phyloP scores from a whole-genome alignment of 139 green algal species.

The Chlamydomonas asymmetrica region DNA sequence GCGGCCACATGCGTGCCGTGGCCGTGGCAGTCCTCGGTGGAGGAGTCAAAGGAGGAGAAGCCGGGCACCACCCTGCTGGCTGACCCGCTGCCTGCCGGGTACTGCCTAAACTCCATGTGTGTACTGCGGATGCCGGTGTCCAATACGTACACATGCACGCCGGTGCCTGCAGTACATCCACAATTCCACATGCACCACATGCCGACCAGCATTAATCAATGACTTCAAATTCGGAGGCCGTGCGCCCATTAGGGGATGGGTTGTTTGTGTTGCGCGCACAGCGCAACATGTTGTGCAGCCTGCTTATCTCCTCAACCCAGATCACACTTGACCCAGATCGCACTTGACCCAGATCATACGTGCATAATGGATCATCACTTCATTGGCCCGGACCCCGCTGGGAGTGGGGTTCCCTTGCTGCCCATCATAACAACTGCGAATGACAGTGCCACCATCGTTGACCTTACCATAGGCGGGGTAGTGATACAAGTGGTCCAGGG shows the following conservation, averaged over 20 bases:
- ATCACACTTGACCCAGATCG: neutral
- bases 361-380: neutral
- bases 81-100: neutral
- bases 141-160: conserved; percentile 74
- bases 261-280: neutral
- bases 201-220: neutral
- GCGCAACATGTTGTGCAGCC: neutral
- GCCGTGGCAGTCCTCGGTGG: conserved; percentile 64
- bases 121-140: conserved; percentile 68
- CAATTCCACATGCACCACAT: neutral
- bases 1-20: conserved; percentile 75
- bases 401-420: too few species aligned
- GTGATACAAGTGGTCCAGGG: conserved; percentile 60
- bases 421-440: neutral
- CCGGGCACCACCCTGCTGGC: conserved; percentile 5
- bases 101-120: conserved; percentile 50
- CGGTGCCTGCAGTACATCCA: conserved; percentile 29
- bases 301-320: neutral
- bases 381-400: neutral
- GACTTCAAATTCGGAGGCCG: too few species aligned
- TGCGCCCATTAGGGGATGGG: too few species aligned
- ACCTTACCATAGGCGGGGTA: conserved; percentile 40
- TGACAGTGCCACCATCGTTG: neutral
- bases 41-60: conserved; percentile 23
- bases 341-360: neutral